These are phyloP conservation scores for Prototheca stagnorum DNA, from an alignment of 163 green algal genomes.

Conservation along the genomic window DNA sequence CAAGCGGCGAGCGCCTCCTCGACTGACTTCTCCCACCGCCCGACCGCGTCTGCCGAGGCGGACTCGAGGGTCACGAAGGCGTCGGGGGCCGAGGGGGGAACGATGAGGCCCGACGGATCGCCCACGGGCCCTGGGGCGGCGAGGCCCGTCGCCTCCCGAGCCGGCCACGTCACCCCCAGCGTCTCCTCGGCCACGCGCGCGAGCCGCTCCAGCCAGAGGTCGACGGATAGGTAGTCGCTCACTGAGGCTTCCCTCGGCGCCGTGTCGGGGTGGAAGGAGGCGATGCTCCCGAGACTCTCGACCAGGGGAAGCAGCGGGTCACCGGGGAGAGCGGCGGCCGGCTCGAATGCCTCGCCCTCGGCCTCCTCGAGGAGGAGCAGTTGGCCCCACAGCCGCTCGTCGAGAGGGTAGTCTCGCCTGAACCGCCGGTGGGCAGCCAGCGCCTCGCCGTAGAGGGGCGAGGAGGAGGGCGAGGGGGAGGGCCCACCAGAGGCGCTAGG, in stretches of 20 bases:
- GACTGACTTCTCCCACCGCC: neutral
- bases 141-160: neutral
- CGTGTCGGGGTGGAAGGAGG: too few relatives aligned
- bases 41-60: neutral
- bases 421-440: slow-evolving; percentile 31
- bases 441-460: slow-evolving; percentile 24
- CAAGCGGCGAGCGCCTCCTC: too few relatives aligned
- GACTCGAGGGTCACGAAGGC: neutral
- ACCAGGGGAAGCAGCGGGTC: slow-evolving; percentile 23
- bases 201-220: slow-evolving; percentile 55
- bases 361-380: slow-evolving; percentile 52
- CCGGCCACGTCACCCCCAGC: neutral
- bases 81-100: neutral
- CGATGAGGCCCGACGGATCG: neutral
- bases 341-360: slow-evolving; percentile 23
- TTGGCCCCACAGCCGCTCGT: slow-evolving; percentile 33
- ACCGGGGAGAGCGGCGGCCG: slow-evolving; percentile 12
- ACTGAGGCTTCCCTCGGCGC: too few relatives aligned
- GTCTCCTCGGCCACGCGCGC: slow-evolving; percentile 23
- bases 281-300: too few relatives aligned
- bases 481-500: neutral
- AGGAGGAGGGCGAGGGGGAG: neutral
- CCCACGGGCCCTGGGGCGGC: neutral
- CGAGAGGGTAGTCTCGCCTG: slow-evolving; percentile 32
- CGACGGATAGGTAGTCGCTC: slow-evolving; percentile 64